Conservation (phyloP, 1,284 basidiomycete species). For the Porodaedalea pini region DNA sequence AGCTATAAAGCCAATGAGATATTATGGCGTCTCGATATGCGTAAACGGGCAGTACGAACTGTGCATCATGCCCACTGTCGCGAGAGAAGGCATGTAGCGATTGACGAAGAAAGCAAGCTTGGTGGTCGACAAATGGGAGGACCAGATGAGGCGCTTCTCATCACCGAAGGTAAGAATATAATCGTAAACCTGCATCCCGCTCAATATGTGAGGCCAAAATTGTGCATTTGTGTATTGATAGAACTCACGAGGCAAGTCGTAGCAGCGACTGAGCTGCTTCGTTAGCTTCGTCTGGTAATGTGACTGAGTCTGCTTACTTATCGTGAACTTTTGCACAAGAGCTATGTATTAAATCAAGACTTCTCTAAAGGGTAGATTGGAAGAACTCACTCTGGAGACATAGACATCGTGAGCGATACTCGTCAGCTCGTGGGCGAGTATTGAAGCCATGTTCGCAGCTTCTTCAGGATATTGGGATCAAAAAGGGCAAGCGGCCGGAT, state of each 20-base stretch:
- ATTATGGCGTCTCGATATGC: background rate
- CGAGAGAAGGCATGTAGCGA: slow-evolving; percentile 7
- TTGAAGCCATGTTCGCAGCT: too few species aligned
- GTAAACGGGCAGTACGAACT: background rate
- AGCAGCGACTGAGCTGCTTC: background rate
- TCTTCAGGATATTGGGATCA: too few species aligned
- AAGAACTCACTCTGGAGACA: background rate
- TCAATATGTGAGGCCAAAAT: background rate
- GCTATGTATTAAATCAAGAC: too few species aligned
- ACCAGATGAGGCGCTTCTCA: slow-evolving; percentile 3
- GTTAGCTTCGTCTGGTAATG: background rate
- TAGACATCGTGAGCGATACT: background rate
- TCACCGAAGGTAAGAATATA: slow-evolving; percentile 5
- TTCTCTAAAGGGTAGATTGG: too few species aligned
- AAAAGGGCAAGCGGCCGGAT: too few species aligned
- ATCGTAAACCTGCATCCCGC: slow-evolving; percentile 6
- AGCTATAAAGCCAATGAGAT: background rate
- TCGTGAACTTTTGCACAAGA: background rate
- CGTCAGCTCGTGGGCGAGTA: background rate
- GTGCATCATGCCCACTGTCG: background rate
- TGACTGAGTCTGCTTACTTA: background rate
- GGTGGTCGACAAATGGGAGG: background rate
- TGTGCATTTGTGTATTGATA: background rate
- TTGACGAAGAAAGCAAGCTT: slow-evolving; percentile 7
- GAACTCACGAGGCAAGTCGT: background rate